phyloP scores from a whole-genome alignment of 176 grass and related monocot genomes.

The Dendrocalamus sinicus region DNA sequence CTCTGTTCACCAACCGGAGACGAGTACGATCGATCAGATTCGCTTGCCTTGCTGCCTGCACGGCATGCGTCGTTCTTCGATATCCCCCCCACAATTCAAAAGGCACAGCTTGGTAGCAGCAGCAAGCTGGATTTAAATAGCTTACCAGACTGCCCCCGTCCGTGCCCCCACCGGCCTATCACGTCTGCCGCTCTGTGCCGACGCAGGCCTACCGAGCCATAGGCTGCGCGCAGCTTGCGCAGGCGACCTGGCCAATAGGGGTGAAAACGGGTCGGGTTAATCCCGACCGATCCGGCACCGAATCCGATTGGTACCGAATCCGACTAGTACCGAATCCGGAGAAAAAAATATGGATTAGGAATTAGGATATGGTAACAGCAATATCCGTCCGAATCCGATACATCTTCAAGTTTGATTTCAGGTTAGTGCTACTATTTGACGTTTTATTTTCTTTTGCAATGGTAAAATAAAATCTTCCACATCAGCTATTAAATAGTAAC shows the following conservation, averaged over 20 bases:
- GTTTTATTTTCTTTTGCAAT: too few species aligned
- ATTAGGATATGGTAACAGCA: too few species aligned
- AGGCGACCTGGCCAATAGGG: neutral
- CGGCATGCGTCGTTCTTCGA: neutral
- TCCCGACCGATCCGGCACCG: too few species aligned
- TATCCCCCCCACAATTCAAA: neutral
- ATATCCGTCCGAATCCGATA: too few species aligned
- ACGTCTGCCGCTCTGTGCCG: constrained; percentile 16
- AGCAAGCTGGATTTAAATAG: neutral
- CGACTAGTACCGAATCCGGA: too few species aligned
- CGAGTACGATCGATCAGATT: constrained; percentile 6
- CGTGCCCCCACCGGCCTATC: constrained; percentile 48
- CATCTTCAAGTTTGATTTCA: too few species aligned
- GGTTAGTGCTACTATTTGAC: too few species aligned
- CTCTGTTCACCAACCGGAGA: neutral
- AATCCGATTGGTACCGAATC: too few species aligned
- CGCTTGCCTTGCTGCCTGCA: neutral
- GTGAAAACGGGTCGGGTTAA: too few species aligned
- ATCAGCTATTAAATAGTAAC: too few species aligned
- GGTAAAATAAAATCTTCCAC: too few species aligned
- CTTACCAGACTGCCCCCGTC: neutral
- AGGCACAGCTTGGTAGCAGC: neutral
- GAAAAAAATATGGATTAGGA: too few species aligned
- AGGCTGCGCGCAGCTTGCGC: constrained; percentile 13
- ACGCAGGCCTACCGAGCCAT: constrained; percentile 21